These are phyloP conservation scores for Kwoniella newhampshirensis DNA, from an alignment of 768 basidiomycete species.

Conservation along the genomic window DNA sequence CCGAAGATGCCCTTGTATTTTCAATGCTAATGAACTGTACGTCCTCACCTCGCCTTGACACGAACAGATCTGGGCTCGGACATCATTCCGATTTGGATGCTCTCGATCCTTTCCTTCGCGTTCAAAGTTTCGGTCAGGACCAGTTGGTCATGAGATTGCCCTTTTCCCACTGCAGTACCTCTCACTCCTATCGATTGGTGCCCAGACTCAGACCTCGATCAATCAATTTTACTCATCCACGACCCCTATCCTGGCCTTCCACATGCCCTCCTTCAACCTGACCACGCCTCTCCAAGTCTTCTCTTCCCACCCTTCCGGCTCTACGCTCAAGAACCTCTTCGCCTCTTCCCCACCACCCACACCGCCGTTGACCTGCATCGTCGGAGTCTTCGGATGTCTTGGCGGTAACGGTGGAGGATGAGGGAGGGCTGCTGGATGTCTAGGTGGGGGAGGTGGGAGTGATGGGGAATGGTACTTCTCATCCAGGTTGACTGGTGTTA, in stretches of 20 bases:
- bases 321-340: conserved; percentile 23
- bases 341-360: conserved; percentile 12
- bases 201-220: not conserved
- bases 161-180: no score
- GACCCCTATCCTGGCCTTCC: conserved; percentile 48
- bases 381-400: conserved; percentile 16
- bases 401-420: conserved; percentile 15
- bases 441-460: conserved; percentile 25
- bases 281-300: conserved; percentile 49
- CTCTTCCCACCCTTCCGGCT: conserved; percentile 43
- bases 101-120: no score
- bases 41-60: no score
- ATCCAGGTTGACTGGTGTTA: conserved; percentile 17
- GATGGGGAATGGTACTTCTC: conserved; percentile 18
- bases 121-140: no score
- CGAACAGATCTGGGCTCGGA: no score
- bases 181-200: no score
- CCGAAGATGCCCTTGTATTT: no score
- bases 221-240: conserved; percentile 24
- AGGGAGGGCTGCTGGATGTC: conserved; percentile 17
- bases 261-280: conserved; percentile 52
- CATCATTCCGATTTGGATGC: no score
- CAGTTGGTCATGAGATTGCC: no score
- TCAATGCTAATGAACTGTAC: no score
- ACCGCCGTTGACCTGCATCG: not conserved